Percentiles rank a stretch among this genome's conserved stretches.
Conservation (phyloP, 1,139 yeast genomes). For the Blastobotrys apis region DNA sequence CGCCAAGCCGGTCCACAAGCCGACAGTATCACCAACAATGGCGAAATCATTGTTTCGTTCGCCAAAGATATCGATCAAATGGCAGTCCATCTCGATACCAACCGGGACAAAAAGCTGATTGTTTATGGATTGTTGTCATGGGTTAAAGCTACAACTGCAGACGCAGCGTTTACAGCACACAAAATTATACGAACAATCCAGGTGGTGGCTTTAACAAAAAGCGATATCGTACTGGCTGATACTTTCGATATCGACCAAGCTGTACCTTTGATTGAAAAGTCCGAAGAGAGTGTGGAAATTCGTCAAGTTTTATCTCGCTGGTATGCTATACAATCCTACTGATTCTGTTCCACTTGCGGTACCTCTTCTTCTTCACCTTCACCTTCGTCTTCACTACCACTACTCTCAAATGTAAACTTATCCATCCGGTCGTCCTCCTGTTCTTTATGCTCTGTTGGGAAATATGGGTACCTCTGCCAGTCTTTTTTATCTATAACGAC, state of each 20-base stretch:
- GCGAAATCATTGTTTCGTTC: not conserved
- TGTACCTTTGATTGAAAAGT: too few species aligned
- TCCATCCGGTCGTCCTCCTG: slow-evolving; percentile 12
- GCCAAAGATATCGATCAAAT: not conserved
- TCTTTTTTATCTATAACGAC: slow-evolving; percentile 34
- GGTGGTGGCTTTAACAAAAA: not conserved
- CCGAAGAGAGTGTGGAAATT: not conserved
- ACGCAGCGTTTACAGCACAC: too few species aligned
- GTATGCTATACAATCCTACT: not conserved
- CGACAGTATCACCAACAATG: not conserved
- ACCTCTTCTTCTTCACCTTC: not conserved
- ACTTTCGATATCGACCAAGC: too few species aligned
- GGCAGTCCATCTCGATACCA: not conserved
- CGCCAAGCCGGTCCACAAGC: too few species aligned
- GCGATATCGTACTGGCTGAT: too few species aligned
- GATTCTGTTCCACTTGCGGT: not conserved
- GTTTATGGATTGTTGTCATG: not conserved
- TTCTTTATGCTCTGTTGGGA: slow-evolving; percentile 35
- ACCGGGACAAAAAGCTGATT: not conserved
- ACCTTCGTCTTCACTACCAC: not conserved
- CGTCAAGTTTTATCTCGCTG: not conserved
- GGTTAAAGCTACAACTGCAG: not conserved
- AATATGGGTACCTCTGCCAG: slow-evolving; percentile 37
- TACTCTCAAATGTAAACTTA: not conserved
- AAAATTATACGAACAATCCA: not conserved